A percentile compares a stretch with the other conserved stretches of the same genome.
phyloP scores from a whole-genome alignment of 2,329 filamentous ascomycete genomes.

The Alternaria atra region DNA sequence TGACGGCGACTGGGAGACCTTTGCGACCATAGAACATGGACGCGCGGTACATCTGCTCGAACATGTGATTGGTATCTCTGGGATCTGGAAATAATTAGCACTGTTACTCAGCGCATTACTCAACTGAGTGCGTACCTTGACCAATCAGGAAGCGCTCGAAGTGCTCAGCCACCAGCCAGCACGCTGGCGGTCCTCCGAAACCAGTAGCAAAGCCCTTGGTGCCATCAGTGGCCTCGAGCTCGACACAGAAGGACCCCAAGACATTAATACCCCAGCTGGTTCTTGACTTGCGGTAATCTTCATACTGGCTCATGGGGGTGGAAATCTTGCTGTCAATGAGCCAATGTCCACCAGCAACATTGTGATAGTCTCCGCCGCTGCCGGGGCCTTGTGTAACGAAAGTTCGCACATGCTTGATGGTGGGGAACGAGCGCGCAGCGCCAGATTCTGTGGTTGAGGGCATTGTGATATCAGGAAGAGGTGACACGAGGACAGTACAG shows the following conservation, averaged over 20 bases:
- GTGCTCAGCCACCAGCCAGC: slow-evolving; percentile 93
- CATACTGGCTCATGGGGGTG: slow-evolving; percentile 89
- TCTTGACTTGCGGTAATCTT: slow-evolving; percentile 84
- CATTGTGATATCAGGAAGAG: slow-evolving; percentile 32
- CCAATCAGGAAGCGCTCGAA: slow-evolving; percentile 92
- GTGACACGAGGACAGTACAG: slow-evolving; percentile 5
- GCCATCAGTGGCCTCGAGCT: slow-evolving; percentile 87
- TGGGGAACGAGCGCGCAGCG: slow-evolving; percentile 68
- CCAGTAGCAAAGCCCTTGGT: slow-evolving; percentile 95
- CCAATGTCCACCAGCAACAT: slow-evolving; percentile 80
- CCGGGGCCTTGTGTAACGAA: slow-evolving; percentile 73
- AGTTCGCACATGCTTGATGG: slow-evolving; percentile 77
- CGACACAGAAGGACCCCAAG: slow-evolving; percentile 88
- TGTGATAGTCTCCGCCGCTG: slow-evolving; percentile 77
- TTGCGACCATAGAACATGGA: slow-evolving; percentile 98
- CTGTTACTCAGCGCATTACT: neutral
- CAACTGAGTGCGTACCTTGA: slow-evolving; percentile 59
- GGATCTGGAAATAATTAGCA: slow-evolving; percentile 66
- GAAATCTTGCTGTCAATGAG: slow-evolving; percentile 91
- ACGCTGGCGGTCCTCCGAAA: slow-evolving; percentile 91
- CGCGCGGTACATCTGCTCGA: slow-evolving; percentile 95
- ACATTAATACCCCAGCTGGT: slow-evolving; percentile 98
- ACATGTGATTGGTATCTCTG: slow-evolving; percentile 88
- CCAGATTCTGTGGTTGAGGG: slow-evolving; percentile 32
- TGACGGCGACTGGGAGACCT: slow-evolving; percentile 86